These are phyloP conservation scores for Stemphylium lycopersici DNA, from an alignment of 2,329 filamentous ascomycete species.

Conservation along the genomic window DNA sequence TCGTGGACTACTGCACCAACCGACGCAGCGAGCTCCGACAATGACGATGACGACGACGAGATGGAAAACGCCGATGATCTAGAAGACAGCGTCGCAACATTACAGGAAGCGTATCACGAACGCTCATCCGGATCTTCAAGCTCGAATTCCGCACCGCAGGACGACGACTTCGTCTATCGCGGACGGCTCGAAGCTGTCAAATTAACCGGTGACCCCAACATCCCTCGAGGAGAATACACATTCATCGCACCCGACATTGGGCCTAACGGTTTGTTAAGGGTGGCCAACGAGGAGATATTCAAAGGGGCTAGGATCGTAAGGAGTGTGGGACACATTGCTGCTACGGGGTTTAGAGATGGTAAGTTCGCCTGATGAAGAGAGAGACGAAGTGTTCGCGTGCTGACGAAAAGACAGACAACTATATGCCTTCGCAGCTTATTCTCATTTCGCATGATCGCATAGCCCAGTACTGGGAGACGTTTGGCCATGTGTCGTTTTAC, in stretches of 20 bases:
- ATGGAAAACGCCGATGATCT: constrained; percentile 26
- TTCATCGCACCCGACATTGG: constrained; percentile 83
- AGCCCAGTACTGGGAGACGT: constrained; percentile 79
- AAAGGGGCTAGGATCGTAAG: constrained; percentile 74
- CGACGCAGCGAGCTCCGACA: constrained; percentile 16
- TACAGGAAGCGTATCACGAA: constrained; percentile 21
- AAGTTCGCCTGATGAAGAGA: constrained; percentile 43
- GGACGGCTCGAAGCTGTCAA: constrained; percentile 85
- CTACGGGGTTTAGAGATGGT: constrained; percentile 74
- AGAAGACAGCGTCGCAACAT: constrained; percentile 51
- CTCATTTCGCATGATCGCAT: constrained; percentile 77
- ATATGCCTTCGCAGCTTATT: constrained; percentile 76
- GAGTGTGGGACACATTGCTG: constrained; percentile 79
- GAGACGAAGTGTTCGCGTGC: neutral
- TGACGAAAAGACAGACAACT: constrained; percentile 65
- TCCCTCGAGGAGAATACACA: constrained; percentile 83
- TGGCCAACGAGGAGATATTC: constrained; percentile 72
- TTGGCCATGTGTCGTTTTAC: constrained; percentile 58
- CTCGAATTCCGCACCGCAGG: neutral
- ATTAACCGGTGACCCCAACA: constrained; percentile 87
- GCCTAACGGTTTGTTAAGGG: constrained; percentile 65
- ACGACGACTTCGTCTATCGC: constrained; percentile 56
- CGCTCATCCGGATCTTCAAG: neutral
- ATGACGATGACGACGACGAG: constrained; percentile 16
- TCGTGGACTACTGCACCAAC: constrained; percentile 44